A percentile compares a stretch with the other conserved stretches of the same genome.
Conservation (phyloP, 1,284 basidiomycete species). For the Cryptococcus wingfieldii region DNA sequence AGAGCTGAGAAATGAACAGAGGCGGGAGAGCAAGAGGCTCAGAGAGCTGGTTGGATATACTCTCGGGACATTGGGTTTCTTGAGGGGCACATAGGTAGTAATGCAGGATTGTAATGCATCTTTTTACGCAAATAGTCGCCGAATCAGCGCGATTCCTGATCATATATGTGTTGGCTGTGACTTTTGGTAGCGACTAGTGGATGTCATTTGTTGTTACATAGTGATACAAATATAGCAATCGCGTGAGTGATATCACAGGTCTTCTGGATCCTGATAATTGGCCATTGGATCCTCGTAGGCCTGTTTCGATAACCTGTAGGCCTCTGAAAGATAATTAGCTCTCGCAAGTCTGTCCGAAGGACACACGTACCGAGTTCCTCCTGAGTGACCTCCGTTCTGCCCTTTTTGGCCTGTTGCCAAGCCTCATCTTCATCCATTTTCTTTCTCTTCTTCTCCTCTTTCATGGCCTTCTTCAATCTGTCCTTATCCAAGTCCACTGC, state of each 20-base stretch:
- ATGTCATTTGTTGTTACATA: neutral
- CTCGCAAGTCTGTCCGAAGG: neutral
- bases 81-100: slow-evolving; percentile 19
- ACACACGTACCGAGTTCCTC: slow-evolving; percentile 75
- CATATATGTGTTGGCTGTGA: neutral
- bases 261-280: slow-evolving; percentile 44
- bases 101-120: neutral
- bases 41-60: slow-evolving; percentile 47
- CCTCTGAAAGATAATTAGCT: slow-evolving; percentile 27
- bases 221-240: neutral
- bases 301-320: slow-evolving; percentile 44
- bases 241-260: slow-evolving; percentile 1
- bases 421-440: slow-evolving; percentile 58
- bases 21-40: slow-evolving; percentile 66
- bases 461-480: slow-evolving; percentile 63
- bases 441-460: slow-evolving; percentile 73
- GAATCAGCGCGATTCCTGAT: neutral
- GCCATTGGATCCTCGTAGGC: slow-evolving; percentile 51
- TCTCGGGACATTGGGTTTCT: slow-evolving; percentile 47
- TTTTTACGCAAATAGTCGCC: neutral
- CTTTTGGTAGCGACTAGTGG: neutral
- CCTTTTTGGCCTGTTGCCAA: slow-evolving; percentile 47
- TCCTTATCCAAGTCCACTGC: slow-evolving; percentile 63
- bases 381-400: slow-evolving; percentile 72
- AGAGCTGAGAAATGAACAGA: slow-evolving; percentile 60